These are phyloP conservation scores for Myrmaecium sp. DNA, from an alignment of 2,329 filamentous ascomycete species.

Conservation along the genomic window DNA sequence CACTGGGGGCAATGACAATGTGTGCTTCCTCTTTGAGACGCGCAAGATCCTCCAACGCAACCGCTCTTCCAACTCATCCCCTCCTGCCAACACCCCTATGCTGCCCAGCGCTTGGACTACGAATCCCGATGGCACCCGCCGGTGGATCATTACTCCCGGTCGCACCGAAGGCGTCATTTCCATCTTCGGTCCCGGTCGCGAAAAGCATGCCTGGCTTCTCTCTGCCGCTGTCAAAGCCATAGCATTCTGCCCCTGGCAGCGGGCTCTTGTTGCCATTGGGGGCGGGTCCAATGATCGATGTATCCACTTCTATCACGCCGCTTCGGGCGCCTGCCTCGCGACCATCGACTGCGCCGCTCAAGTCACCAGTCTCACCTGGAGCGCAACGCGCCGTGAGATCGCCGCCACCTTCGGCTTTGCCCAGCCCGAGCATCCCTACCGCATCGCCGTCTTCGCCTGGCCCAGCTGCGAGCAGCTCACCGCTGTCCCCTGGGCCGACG, in stretches of 20 bases:
- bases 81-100: slow-evolving; percentile 10
- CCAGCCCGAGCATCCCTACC: slow-evolving; percentile 72
- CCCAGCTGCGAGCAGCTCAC: slow-evolving; percentile 76
- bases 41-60: slow-evolving; percentile 31
- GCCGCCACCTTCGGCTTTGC: slow-evolving; percentile 88
- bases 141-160: slow-evolving; percentile 16
- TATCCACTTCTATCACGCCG: slow-evolving; percentile 88
- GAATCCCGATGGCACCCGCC: slow-evolving; percentile 12
- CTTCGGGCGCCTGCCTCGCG: slow-evolving; percentile 66
- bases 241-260: slow-evolving; percentile 89
- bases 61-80: slow-evolving; percentile 1
- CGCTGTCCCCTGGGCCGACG: slow-evolving; percentile 67
- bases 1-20: slow-evolving; percentile 84
- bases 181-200: slow-evolving; percentile 35
- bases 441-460: slow-evolving; percentile 90
- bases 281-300: slow-evolving; percentile 88
- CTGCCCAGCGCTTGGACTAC: slow-evolving; percentile 12
- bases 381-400: slow-evolving; percentile 68
- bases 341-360: slow-evolving; percentile 87
- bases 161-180: slow-evolving; percentile 20
- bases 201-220: slow-evolving; percentile 61
- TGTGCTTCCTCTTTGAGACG: slow-evolving; percentile 61
- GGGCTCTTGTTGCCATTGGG: slow-evolving; percentile 72
- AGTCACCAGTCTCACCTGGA: slow-evolving; percentile 87
- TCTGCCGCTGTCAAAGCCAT: slow-evolving; percentile 89